phyloP scores from a whole-genome alignment of 2,329 filamentous ascomycete species.

The Xylariaceae sp. region DNA sequence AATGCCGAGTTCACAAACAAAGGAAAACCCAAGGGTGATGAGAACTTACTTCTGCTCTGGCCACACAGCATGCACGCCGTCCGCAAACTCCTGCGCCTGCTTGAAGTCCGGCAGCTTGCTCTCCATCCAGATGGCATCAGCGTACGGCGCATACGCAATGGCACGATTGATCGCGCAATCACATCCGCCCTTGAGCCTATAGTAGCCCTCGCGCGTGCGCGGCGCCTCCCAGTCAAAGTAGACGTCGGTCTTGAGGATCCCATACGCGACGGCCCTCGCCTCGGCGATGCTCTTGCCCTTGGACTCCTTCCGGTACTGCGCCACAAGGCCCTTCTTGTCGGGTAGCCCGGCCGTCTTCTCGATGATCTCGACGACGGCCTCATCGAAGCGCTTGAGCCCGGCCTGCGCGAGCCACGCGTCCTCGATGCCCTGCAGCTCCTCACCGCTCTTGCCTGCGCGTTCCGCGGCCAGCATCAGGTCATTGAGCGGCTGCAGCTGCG shows the following conservation, averaged over 20 bases:
- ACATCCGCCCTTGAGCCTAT: slow-evolving; percentile 86
- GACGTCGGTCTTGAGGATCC: slow-evolving; percentile 73
- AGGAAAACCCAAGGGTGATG: neutral
- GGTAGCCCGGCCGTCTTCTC: slow-evolving; percentile 55
- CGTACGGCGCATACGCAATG: slow-evolving; percentile 86
- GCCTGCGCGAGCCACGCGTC: slow-evolving; percentile 81
- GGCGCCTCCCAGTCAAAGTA: slow-evolving; percentile 96
- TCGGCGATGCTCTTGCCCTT: slow-evolving; percentile 86
- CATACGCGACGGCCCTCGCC: slow-evolving; percentile 73
- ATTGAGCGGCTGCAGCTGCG: slow-evolving; percentile 74
- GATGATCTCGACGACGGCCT: slow-evolving; percentile 82
- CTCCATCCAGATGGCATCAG: slow-evolving; percentile 99
- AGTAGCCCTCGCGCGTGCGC: slow-evolving; percentile 90
- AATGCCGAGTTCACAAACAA: neutral
- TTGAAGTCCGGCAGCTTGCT: slow-evolving; percentile 88
- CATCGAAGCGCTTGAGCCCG: slow-evolving; percentile 80
- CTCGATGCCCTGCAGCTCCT: slow-evolving; percentile 83
- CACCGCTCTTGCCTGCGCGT: slow-evolving; percentile 72
- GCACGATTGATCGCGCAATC: slow-evolving; percentile 89
- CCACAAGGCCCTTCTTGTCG: slow-evolving; percentile 65
- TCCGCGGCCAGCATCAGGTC: slow-evolving; percentile 90
- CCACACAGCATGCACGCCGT: slow-evolving; percentile 89
- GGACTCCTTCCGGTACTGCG: slow-evolving; percentile 60
- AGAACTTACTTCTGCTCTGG: slow-evolving; percentile 85
- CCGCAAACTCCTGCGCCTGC: slow-evolving; percentile 89